A percentile compares a stretch with the other conserved stretches of the same genome.
phyloP scores from a whole-genome alignment of 2,329 filamentous ascomycete genomes.

The Herpotrichia juniperi region DNA sequence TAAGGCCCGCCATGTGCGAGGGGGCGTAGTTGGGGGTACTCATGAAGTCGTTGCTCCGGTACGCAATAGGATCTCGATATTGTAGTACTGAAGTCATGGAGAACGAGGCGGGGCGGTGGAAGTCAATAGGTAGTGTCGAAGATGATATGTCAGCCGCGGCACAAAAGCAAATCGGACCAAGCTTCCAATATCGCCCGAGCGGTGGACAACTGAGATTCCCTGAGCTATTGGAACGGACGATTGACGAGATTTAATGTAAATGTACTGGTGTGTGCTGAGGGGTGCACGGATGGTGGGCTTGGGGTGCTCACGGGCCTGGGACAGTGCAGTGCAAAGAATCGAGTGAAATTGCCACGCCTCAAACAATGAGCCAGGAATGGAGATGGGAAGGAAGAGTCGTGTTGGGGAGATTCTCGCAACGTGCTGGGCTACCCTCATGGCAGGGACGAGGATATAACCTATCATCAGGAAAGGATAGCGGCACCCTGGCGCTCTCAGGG shows the following conservation, averaged over 20 bases:
- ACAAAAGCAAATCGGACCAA: slow-evolving; percentile 30
- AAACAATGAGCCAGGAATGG: slow-evolving; percentile 17
- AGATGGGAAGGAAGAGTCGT: slow-evolving; percentile 10
- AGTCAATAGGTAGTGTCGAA: slow-evolving; percentile 32
- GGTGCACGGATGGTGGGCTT: slow-evolving; percentile 24
- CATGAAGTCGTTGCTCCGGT: slow-evolving; percentile 45
- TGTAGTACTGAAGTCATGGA: slow-evolving; percentile 50
- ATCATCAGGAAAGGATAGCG: slow-evolving; percentile 28
- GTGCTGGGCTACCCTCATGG: slow-evolving; percentile 28
- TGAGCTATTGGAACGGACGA: slow-evolving; percentile 24
- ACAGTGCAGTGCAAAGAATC: slow-evolving; percentile 18
- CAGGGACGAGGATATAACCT: slow-evolving; percentile 44
- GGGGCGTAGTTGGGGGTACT: slow-evolving; percentile 40
- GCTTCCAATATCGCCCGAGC: slow-evolving; percentile 28
- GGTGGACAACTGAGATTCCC: slow-evolving; percentile 30
- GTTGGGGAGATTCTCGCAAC: slow-evolving; percentile 17
- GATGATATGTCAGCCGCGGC: slow-evolving; percentile 40
- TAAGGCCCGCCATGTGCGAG: slow-evolving; percentile 43
- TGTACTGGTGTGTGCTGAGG: slow-evolving; percentile 9
- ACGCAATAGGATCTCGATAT: slow-evolving; percentile 46
- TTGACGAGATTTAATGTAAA: slow-evolving; percentile 32
- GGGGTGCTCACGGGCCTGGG: slow-evolving; percentile 22
- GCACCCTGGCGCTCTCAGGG: no score
- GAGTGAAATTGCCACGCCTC: slow-evolving; percentile 24
- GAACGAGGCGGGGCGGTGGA: slow-evolving; percentile 42